phyloP scores from a whole-genome alignment of 306 rosid genomes.

The Cucurbita pepo region DNA sequence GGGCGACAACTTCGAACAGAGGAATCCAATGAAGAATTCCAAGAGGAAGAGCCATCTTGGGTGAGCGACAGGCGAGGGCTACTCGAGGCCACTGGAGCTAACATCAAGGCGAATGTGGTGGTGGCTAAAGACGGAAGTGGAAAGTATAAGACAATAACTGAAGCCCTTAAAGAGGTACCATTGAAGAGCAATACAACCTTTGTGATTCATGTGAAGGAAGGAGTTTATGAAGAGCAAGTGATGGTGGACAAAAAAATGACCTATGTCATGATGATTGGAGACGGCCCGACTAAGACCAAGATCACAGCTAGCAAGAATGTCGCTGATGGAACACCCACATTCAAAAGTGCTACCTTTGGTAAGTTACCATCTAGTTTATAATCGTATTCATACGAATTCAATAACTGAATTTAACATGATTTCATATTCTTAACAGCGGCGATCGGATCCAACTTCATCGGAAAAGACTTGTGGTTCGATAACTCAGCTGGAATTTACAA shows the following conservation, averaged over 20 bases:
- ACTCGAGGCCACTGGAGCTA: background rate
- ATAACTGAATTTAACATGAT: no score
- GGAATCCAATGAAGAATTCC: background rate
- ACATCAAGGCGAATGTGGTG: conserved; percentile 22
- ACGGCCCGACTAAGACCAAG: conserved; percentile 18
- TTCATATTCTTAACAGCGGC: conserved; percentile 12
- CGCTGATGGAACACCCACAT: conserved; percentile 31
- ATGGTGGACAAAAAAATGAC: conserved; percentile 14
- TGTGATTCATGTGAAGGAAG: conserved; percentile 59
- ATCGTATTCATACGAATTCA: no score
- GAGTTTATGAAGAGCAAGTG: conserved; percentile 37
- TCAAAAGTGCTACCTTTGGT: conserved; percentile 49
- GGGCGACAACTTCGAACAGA: conserved; percentile 15
- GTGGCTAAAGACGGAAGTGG: conserved; percentile 62
- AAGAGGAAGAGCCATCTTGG: conserved; percentile 27
- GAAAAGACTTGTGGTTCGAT: conserved; percentile 20
- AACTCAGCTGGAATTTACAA: conserved; percentile 9
- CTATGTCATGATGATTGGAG: background rate
- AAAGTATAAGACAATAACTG: conserved; percentile 32
- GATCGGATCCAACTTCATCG: conserved; percentile 26
- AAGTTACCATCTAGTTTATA: background rate
- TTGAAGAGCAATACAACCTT: conserved; percentile 18
- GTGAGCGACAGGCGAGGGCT: conserved; percentile 15
- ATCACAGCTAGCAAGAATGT: conserved; percentile 16
- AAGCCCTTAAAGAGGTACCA: conserved; percentile 42